Conservation (phyloP, 176 grass and related monocot genomes). For the Phoenix dactylifera region DNA sequence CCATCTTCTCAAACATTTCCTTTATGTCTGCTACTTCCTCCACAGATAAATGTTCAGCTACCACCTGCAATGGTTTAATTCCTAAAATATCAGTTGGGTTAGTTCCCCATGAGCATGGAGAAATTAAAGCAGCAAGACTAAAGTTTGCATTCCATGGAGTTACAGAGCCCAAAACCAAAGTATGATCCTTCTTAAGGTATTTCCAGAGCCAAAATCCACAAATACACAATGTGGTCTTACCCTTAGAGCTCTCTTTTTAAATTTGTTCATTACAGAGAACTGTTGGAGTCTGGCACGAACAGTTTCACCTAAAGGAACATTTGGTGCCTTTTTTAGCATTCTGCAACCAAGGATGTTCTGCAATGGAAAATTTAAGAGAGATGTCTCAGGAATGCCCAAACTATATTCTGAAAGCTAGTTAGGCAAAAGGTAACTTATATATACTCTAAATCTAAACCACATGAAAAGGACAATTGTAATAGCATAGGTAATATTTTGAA, state of each 20-base stretch:
- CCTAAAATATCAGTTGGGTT: not conserved
- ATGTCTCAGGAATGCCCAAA: not conserved
- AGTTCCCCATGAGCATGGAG: not conserved
- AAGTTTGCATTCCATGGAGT: no score
- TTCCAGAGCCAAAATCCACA: not conserved
- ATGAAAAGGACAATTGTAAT: not conserved
- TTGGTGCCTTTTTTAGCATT: conserved; percentile 11
- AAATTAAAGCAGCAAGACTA: not conserved
- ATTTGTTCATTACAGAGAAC: conserved; percentile 19
- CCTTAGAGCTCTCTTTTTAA: conserved; percentile 20
- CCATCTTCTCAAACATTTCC: conserved; percentile 15
- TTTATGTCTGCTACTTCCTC: conserved; percentile 15
- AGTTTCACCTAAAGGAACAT: conserved; percentile 5
- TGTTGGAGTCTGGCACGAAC: conserved; percentile 19
- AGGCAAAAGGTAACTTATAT: not conserved
- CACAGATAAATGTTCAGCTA: conserved; percentile 17
- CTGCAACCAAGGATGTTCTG: conserved; percentile 18
- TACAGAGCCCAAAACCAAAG: not conserved
- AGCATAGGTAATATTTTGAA: no score
- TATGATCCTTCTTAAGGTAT: not conserved
- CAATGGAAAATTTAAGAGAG: not conserved
- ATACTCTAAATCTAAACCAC: no score
- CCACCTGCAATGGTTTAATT: conserved; percentile 3
- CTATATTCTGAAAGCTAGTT: not conserved
- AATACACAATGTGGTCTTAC: not conserved